Evolutionary conservation across 2,329 filamentous ascomycete species (phyloP), one percentile per base, ranked within the genome.

Genomic region (Trichoderma sp.): DNA sequence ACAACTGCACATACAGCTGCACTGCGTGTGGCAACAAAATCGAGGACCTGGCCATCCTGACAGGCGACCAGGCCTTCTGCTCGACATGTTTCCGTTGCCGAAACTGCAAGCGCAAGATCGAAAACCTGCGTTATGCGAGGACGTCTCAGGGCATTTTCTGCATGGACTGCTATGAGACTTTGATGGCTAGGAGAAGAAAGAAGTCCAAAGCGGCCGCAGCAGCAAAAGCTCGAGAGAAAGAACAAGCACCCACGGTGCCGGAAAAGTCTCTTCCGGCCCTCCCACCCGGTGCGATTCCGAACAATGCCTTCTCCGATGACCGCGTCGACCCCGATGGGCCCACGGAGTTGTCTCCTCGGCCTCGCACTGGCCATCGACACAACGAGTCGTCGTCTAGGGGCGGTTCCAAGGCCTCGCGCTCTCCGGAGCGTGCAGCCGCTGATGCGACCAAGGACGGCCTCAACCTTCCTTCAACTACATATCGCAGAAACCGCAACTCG

Each of bases 1-100:
- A 97, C 85, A 97, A 98, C 83, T 99, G 96, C 85, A 98, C 96
- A 69, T 99, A 99, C 82, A 98, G 95, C 86, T 99, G 96, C 86
- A 97, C 91, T 82, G 95, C 95, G 69, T 99, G 96, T 83, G 91
- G 91, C 72, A 95, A 97, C 85, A 99, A 99, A 86, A 99, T 99
- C 76, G 96, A 99, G 81, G 96, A 99, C 80, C 87, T 98, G 74
- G 96, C 96, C 74, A 99, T 99, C 81, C 86, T 99, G 76, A 99
- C 96, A 0, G 96, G 96, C 75, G 96, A 99, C 79, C 95, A 99
- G 83, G 96, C 96, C 58, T 99, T 98, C 81, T 99, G 96, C 83
- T 94, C 95, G 57, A 95, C 93, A 71, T 99, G 96, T 84, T 99
- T 99, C 84, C 90, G 95, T 78, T 99, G 96, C 84, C 89, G 96